These are phyloP conservation scores for Simplicillium sp. DNA, from an alignment of 2,329 filamentous ascomycete genomes.

Conservation along the genomic window DNA sequence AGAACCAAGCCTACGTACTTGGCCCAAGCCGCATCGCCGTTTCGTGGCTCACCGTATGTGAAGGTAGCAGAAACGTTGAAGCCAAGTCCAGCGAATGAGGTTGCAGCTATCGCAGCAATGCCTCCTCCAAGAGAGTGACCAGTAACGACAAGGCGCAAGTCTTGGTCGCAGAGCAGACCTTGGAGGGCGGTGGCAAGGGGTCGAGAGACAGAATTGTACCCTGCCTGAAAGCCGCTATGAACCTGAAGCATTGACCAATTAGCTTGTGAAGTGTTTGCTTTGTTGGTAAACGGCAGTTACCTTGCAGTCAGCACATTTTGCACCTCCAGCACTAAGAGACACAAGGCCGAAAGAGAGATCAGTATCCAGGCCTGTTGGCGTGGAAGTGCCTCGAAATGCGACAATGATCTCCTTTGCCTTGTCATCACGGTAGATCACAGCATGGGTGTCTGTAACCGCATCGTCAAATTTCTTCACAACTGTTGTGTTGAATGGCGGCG, in stretches of 20 bases:
- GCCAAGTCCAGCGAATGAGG: slow-evolving; percentile 1
- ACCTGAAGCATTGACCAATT: background rate
- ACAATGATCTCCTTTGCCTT: slow-evolving; percentile 36
- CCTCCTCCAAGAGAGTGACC: slow-evolving; percentile 4
- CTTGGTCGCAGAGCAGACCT: background rate
- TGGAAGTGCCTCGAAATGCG: slow-evolving; percentile 40
- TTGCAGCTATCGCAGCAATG: background rate
- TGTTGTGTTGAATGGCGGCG: slow-evolving; percentile 18
- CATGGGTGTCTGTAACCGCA: slow-evolving; percentile 13
- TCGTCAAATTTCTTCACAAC: slow-evolving; percentile 19
- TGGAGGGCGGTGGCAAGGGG: background rate
- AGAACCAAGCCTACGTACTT: background rate
- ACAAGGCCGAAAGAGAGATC: slow-evolving; percentile 3
- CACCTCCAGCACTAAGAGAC: background rate
- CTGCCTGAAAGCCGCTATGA: slow-evolving; percentile 1
- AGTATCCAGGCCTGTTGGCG: slow-evolving; percentile 1
- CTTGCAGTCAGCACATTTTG: slow-evolving; percentile 4
- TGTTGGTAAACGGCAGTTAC: too few relatives aligned
- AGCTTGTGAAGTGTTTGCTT: too few relatives aligned
- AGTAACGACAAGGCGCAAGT: slow-evolving; percentile 3
- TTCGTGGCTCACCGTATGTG: slow-evolving; percentile 3
- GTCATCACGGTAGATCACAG: slow-evolving; percentile 3
- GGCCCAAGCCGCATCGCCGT: slow-evolving; percentile 3
- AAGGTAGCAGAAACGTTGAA: slow-evolving; percentile 1
- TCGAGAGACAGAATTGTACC: background rate